Conservation (phyloP, 148 eudicot genomes). For the Vaccinium macrocarpon region DNA sequence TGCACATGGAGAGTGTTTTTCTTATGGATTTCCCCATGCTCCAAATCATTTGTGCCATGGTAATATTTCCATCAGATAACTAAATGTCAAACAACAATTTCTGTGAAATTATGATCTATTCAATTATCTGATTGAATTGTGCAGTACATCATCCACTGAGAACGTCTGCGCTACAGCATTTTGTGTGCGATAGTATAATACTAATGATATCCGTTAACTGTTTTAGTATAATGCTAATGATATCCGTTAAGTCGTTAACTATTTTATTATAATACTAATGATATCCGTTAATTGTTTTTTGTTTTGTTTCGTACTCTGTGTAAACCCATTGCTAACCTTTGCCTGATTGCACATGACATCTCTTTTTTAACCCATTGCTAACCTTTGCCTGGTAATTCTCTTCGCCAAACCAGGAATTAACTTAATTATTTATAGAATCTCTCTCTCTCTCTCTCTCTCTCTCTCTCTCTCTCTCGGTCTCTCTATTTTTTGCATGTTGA, state of each 20-base stretch:
- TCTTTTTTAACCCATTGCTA: slow-evolving; percentile 7
- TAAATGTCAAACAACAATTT: no score
- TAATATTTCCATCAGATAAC: not conserved
- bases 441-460: no score
- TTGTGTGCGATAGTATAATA: not conserved
- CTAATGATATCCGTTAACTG: not conserved
- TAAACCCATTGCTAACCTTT: not conserved
- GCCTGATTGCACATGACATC: not conserved
- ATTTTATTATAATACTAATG: no score
- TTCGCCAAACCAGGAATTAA: no score
- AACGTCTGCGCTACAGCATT: no score
- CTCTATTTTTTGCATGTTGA: no score
- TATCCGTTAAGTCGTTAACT: no score
- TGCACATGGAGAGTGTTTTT: not conserved
- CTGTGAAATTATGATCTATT: not conserved
- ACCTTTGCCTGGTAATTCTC: no score
- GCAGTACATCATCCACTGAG: not conserved
- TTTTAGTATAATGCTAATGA: no score
- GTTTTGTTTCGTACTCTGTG: not conserved
- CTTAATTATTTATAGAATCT: no score
- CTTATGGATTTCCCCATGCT: not conserved
- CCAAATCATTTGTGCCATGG: not conserved
- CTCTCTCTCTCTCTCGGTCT: no score
- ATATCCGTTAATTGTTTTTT: no score
- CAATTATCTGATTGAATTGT: not conserved